Percentiles rank a stretch among this genome's conserved stretches.
Conservation (phyloP, 768 basidiomycete genomes). For the Hebeloma cylindrosporum region DNA sequence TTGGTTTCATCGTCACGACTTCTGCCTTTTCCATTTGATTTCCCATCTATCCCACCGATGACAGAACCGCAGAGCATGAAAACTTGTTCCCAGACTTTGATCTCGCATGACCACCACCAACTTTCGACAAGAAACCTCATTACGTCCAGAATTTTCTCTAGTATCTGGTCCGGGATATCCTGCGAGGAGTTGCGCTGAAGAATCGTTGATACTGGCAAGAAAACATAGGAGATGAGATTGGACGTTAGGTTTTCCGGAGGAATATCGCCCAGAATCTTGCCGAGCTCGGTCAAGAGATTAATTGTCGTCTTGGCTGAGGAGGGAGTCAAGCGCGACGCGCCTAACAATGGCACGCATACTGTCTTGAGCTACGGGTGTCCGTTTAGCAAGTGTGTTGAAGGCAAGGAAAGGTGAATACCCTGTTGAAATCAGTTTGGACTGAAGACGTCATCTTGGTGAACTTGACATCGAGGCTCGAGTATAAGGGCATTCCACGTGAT, state of each 20-base stretch:
- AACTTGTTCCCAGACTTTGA: constrained; percentile 78
- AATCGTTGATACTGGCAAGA: constrained; percentile 85
- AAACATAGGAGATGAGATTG: constrained; percentile 76
- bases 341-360: constrained; percentile 80
- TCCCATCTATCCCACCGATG: constrained; percentile 62
- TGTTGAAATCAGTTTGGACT: constrained; percentile 21
- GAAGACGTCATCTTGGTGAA: constrained; percentile 6
- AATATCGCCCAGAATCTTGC: constrained; percentile 44
- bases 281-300: constrained; percentile 54
- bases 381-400: neutral
- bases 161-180: constrained; percentile 73
- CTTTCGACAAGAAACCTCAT: constrained; percentile 58
- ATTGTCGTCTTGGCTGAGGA: constrained; percentile 46
- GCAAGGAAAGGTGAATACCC: constrained; percentile 12
- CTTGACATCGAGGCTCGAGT: neutral
- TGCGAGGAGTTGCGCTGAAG: constrained; percentile 71
- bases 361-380: constrained; percentile 51
- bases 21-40: constrained; percentile 54
- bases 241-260: constrained; percentile 45
- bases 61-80: constrained; percentile 74
- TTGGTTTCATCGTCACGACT: constrained; percentile 81
- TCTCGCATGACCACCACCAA: constrained; percentile 88
- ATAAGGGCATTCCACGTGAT: too few species aligned
- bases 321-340: constrained; percentile 62
- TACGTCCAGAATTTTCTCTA: constrained; percentile 69